Base-by-base conservation (phyloP, 495 filamentous ascomycete species). In the Penicillium crystallinum region DNA sequence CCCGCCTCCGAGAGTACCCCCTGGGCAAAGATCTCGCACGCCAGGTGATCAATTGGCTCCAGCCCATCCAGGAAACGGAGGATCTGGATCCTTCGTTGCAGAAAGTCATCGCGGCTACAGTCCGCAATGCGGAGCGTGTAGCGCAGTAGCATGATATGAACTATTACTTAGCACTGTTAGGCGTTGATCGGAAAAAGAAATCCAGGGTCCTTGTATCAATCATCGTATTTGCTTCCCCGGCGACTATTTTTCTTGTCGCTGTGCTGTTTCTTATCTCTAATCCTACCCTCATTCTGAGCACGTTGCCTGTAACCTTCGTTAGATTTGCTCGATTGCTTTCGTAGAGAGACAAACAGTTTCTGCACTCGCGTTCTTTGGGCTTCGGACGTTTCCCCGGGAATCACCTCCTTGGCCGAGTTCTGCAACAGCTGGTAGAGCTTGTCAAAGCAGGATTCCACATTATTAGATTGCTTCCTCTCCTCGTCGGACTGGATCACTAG, bases 181-280 rank as follows among this genome's bases (percentile, higher is more conserved):
- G 59, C 55, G 55, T 51, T 49, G 47, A 55, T 57, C 50, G 62
- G 65, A 57, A 58, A 64, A 57, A 62, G 63, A 58, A 62, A 12
- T 56, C 55, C 52, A 52, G 58, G 51, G 29, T 14, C 40, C 17
- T 25, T 53, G 47, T 40, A 51, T 73, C 56, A 75, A 52, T 77
- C 69, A 57, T 74, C 70, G 49, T 63, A 66, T 58, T 68, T 69
- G 56, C 52, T 70, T 53, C 80, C 74, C 66, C 77, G 80, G 19
- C 91, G 80, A 51, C 73, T 78, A 21, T 76, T 77, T 69, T 97
- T 97, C 73, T 97, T 97, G 42, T 74, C 80, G 57, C 86, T 84
- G 44, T 87, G 87, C 23, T 75, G 57, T 70, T 95, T 96, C 71
- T 97, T 97, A 14, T 62, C 67, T 62, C 75, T 82, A 31, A 96